A percentile compares a stretch with the other conserved stretches of the same genome.
These are phyloP conservation scores for Oryza nivara DNA, from an alignment of 176 grass and related monocot genomes.

Conservation along the genomic window DNA sequence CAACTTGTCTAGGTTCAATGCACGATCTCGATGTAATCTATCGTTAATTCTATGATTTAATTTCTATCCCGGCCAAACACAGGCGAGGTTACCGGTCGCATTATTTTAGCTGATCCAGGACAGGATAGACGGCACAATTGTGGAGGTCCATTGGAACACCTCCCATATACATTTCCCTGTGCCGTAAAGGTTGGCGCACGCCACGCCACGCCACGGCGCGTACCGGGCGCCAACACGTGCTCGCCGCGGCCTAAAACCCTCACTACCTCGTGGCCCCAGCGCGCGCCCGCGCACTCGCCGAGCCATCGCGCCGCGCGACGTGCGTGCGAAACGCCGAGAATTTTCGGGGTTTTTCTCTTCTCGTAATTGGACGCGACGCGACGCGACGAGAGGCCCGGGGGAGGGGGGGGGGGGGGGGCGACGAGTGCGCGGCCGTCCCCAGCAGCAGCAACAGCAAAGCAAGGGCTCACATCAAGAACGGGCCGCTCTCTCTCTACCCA, in stretches of 20 bases:
- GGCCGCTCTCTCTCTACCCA: background rate
- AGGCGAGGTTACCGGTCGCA: background rate
- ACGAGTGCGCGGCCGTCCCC: background rate
- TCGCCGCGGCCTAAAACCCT: constrained; percentile 31
- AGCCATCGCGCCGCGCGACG: background rate
- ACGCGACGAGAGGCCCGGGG: too few species aligned
- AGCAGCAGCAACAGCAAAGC: too few species aligned
- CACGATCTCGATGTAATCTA: background rate
- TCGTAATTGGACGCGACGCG: background rate
- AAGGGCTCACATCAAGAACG: background rate
- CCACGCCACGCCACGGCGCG: background rate
- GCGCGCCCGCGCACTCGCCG: too few species aligned
- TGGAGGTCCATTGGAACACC: constrained; percentile 2
- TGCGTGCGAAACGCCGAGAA: background rate
- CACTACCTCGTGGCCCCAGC: background rate
- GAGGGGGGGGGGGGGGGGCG: background rate
- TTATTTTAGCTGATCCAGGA: constrained; percentile 31
- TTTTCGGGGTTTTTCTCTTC: background rate
- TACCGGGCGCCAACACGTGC: constrained; percentile 15
- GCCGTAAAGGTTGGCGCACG: background rate
- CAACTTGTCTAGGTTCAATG: constrained; percentile 31
- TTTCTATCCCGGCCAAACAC: background rate
- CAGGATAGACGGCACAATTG: background rate
- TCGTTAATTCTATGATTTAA: too few species aligned
- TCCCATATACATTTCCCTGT: background rate